These are phyloP conservation scores for Stentor coeruleus DNA, from an alignment of 73 alveolate genomes.

Conservation along the genomic window DNA sequence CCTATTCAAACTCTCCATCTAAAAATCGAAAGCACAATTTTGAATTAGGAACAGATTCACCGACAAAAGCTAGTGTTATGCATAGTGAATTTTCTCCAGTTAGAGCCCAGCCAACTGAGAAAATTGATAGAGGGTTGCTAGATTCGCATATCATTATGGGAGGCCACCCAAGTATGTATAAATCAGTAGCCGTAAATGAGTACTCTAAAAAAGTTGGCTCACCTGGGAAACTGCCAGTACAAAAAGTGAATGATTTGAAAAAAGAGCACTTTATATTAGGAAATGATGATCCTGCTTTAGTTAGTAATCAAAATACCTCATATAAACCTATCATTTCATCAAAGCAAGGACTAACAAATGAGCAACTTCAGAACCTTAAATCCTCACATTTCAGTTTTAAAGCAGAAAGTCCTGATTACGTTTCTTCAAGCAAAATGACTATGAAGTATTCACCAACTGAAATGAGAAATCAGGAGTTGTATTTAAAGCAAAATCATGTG, in stretches of 20 bases:
- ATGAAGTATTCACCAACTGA: background rate
- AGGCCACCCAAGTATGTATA: background rate
- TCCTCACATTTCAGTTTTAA: background rate
- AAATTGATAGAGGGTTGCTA: background rate
- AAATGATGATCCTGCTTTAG: background rate
- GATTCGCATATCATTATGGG: background rate
- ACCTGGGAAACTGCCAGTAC: background rate
- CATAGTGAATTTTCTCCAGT: background rate
- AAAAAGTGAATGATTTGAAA: background rate
- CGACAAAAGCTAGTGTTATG: background rate
- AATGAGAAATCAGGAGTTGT: background rate
- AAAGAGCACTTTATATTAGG: conserved; percentile 11
- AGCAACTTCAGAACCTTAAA: background rate
- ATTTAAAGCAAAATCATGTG: background rate
- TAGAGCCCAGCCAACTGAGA: background rate
- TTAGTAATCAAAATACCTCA: background rate
- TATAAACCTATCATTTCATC: background rate
- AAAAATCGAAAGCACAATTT: background rate
- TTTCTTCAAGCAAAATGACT: background rate
- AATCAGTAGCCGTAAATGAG: background rate
- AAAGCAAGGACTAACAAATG: background rate
- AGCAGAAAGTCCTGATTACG: background rate
- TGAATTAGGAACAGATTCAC: background rate
- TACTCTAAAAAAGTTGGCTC: background rate
- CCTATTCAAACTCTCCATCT: background rate